Percentiles rank a stretch among this genome's conserved stretches.
Evolutionary conservation across 768 basidiomycete genomes (phyloP).

Genomic region (Agaricus blazei): DNA sequence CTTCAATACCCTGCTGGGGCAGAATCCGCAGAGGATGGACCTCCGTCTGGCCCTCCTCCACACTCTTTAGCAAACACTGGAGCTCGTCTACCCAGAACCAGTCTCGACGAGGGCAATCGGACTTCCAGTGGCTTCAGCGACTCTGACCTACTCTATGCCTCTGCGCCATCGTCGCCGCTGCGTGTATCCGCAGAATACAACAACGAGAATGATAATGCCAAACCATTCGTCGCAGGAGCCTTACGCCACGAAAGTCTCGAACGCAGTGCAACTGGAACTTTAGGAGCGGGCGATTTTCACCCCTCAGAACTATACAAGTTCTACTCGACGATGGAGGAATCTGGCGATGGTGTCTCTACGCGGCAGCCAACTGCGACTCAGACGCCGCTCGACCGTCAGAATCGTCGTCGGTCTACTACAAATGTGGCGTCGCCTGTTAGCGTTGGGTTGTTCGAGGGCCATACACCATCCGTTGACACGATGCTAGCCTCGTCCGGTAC

Average conservation of each 20-base stretch:
- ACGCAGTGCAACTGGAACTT: conserved; percentile 1
- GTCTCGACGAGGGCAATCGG: neutral
- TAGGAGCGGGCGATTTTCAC: neutral
- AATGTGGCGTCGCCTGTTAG: too few species aligned
- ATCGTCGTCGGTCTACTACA: too few species aligned
- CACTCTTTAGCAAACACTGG: neutral
- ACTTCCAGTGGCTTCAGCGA: conserved; percentile 1
- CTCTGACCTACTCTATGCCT: conserved; percentile 6
- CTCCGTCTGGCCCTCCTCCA: neutral
- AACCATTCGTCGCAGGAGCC: neutral
- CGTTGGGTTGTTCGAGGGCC: too few species aligned
- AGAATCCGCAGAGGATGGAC: conserved; percentile 5
- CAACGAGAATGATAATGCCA: neutral
- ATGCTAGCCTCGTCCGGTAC: too few species aligned
- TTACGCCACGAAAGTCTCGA: neutral
- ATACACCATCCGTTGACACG: too few species aligned
- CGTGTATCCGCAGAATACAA: neutral
- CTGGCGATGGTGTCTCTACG: neutral
- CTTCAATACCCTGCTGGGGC: neutral
- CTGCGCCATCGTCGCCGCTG: conserved; percentile 5
- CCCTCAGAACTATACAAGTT: neutral
- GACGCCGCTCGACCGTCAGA: too few species aligned
- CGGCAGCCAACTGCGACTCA: neutral
- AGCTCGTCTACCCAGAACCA: neutral
- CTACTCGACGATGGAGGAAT: neutral